Evolutionary conservation across 78 protist species (phyloP).

Genomic region (Acrasis kona): DNA sequence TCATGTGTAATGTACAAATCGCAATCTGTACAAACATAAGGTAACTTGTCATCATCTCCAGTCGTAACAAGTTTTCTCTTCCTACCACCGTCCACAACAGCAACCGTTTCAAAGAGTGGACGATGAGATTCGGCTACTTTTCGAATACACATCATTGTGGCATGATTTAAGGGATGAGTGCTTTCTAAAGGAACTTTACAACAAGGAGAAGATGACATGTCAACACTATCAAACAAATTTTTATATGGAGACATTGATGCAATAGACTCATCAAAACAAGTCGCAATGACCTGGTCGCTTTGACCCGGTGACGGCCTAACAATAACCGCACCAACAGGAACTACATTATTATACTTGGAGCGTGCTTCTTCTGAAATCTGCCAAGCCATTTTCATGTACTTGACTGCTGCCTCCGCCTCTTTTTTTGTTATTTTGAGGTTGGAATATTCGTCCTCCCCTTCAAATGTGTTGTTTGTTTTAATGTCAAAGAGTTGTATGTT

Average conservation of each 20-base stretch:
- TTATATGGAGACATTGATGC: no score
- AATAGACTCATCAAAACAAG: not conserved
- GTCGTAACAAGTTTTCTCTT: not conserved
- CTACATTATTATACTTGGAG: no score
- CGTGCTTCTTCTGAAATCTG: not conserved
- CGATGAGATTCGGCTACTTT: no score
- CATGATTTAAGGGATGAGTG: not conserved
- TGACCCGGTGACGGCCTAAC: not conserved
- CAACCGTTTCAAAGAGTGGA: no score
- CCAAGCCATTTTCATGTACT: not conserved
- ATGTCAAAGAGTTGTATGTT: not conserved
- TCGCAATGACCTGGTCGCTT: not conserved
- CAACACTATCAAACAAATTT: no score
- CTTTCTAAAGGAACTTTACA: no score
- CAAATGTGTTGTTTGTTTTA: no score
- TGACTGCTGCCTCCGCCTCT: not conserved
- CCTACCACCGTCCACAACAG: no score
- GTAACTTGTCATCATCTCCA: not conserved
- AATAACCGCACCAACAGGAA: not conserved
- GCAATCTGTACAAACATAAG: not conserved
- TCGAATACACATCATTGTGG: not conserved
- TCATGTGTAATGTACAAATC: constrained; percentile 7
- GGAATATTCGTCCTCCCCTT: no score
- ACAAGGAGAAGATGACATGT: no score
- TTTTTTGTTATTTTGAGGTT: not conserved